Conservation (phyloP, 2,329 filamentous ascomycete genomes). For the Colletotrichum sublineola region DNA sequence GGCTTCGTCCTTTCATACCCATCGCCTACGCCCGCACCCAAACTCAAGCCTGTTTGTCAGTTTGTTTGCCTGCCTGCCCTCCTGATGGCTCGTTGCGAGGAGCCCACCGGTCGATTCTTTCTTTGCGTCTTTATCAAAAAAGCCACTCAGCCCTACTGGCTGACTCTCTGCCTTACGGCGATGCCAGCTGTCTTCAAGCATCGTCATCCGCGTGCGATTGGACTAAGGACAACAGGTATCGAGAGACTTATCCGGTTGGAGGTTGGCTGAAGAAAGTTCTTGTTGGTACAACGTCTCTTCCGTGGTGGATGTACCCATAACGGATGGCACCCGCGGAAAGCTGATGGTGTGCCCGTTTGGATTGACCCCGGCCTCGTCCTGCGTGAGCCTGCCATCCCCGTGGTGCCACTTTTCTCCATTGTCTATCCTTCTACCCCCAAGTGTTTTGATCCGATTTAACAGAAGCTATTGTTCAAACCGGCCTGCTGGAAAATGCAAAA, state of each 20-base stretch:
- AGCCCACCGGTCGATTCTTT: neutral
- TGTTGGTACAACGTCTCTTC: constrained; percentile 42
- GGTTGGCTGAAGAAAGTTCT: constrained; percentile 29
- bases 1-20: constrained; percentile 23
- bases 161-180: neutral
- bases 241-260: neutral
- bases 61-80: constrained; percentile 20
- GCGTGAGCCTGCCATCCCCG: constrained; percentile 28
- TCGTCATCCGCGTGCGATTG: neutral
- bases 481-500: constrained; percentile 16
- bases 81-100: neutral
- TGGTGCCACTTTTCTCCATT: constrained; percentile 29
- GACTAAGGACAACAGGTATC: neutral
- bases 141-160: constrained; percentile 10
- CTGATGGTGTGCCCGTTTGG: constrained; percentile 39
- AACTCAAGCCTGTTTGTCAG: neutral
- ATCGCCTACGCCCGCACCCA: constrained; percentile 8
- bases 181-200: constrained; percentile 10
- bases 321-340: constrained; percentile 41
- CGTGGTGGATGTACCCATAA: constrained; percentile 38
- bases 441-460: constrained; percentile 18
- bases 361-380: constrained; percentile 28
- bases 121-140: neutral
- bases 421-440: constrained; percentile 1
- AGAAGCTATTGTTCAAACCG: constrained; percentile 16